Percentiles rank a stretch among this genome's conserved stretches.
These are phyloP conservation scores for Peronospora tabacina DNA, from an alignment of 352 stramenopile genomes.

Conservation along the genomic window DNA sequence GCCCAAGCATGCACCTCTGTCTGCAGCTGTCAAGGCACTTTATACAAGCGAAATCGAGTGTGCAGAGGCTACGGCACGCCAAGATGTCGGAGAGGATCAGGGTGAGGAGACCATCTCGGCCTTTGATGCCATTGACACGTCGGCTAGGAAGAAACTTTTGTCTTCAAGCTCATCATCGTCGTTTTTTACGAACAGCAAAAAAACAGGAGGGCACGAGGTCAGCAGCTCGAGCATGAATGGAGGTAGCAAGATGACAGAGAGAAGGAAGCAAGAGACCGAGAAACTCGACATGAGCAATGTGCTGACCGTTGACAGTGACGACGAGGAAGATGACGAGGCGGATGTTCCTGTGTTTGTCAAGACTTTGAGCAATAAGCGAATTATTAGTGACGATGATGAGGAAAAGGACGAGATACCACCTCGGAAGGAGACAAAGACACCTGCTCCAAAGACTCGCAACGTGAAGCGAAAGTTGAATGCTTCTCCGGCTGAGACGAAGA, in stretches of 20 bases:
- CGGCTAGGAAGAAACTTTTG: slow-evolving; percentile 19
- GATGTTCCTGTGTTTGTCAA: slow-evolving; percentile 68
- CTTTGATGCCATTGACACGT: slow-evolving; percentile 47
- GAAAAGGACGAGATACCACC: slow-evolving; percentile 24
- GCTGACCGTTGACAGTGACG: slow-evolving; percentile 62
- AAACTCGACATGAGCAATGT: slow-evolving; percentile 60
- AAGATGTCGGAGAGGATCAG: slow-evolving; percentile 40
- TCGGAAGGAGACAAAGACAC: slow-evolving; percentile 12
- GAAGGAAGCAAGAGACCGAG: slow-evolving; percentile 29
- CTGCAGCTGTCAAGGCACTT: slow-evolving; percentile 36
- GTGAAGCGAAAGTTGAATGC: slow-evolving; percentile 44
- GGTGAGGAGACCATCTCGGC: slow-evolving; percentile 60
- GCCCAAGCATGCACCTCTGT: slow-evolving; percentile 35
- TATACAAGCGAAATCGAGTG: slow-evolving; percentile 50
- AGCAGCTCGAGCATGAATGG: slow-evolving; percentile 19
- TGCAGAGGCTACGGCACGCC: slow-evolving; percentile 41
- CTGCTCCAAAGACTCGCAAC: slow-evolving; percentile 23
- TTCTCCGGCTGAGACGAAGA: slow-evolving; percentile 26
- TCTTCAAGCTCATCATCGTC: slow-evolving; percentile 10
- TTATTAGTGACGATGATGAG: slow-evolving; percentile 70
- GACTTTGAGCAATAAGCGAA: slow-evolving; percentile 31
- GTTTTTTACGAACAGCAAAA: slow-evolving; percentile 34
- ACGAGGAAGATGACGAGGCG: slow-evolving; percentile 49
- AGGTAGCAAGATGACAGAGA: slow-evolving; percentile 9
- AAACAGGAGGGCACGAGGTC: slow-evolving; percentile 15